Conservation (phyloP, 2,329 filamentous ascomycete species). For the Ophiostoma australiae region DNA sequence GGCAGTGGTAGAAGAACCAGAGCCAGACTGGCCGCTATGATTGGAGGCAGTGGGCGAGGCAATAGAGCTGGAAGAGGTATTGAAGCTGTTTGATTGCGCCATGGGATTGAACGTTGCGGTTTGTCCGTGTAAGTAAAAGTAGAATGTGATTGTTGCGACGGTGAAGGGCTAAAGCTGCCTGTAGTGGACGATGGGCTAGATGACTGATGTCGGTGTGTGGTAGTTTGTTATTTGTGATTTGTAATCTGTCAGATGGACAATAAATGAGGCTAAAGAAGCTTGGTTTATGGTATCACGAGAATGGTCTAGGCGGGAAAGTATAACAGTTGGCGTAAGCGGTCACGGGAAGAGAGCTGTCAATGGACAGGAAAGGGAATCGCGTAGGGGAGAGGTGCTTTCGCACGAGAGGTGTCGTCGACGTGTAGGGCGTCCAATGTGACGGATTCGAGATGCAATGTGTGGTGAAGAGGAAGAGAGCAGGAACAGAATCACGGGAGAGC, state of each 20-base stretch:
- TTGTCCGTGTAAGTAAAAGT: background rate
- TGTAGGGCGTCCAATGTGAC: conserved; percentile 11
- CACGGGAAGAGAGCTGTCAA: background rate
- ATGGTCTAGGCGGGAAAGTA: too few species aligned
- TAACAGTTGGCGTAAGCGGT: background rate
- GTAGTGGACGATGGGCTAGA: background rate
- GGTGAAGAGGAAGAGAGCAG: background rate
- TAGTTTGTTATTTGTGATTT: background rate
- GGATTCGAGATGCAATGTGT: conserved; percentile 9
- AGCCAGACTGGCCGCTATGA: conserved; percentile 19
- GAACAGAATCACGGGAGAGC: conserved; percentile 4
- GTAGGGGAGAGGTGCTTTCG: conserved; percentile 17
- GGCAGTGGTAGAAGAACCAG: conserved; percentile 15
- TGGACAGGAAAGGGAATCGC: background rate
- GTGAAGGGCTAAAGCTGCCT: background rate
- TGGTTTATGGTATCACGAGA: conserved; percentile 7
- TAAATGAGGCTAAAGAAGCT: background rate
- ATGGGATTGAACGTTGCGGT: conserved; percentile 14
- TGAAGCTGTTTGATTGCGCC: conserved; percentile 24
- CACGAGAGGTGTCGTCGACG: conserved; percentile 14
- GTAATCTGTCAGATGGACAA: background rate
- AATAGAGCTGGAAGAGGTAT: conserved; percentile 21
- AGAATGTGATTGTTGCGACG: background rate
- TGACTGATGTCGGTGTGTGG: background rate
- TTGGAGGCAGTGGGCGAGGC: conserved; percentile 22